Conservation (phyloP, 352 stramenopile genomes). For the Phytopythium sindhum region DNA sequence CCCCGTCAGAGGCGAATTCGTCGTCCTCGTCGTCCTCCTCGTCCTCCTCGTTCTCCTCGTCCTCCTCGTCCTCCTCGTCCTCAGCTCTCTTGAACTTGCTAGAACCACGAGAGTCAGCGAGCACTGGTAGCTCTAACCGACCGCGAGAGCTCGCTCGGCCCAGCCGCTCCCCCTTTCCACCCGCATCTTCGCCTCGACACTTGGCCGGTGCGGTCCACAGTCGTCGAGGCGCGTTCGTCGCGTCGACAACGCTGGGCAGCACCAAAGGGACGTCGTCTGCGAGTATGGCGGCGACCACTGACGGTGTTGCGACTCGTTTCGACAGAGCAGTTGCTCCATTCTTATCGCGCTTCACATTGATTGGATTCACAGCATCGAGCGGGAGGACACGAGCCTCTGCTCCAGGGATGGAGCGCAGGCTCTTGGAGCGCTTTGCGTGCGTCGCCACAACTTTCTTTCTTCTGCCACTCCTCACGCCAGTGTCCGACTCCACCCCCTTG, state of each 20-base stretch:
- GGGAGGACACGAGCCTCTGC: slow-evolving; percentile 14
- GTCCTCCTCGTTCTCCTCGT: slow-evolving; percentile 13
- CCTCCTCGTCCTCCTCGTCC: slow-evolving; percentile 12
- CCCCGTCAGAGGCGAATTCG: slow-evolving; percentile 12
- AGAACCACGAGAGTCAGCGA: background rate
- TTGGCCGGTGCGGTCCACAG: slow-evolving; percentile 20
- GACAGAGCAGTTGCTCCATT: slow-evolving; percentile 4
- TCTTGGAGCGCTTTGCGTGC: slow-evolving; percentile 7
- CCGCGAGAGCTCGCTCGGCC: slow-evolving; percentile 12
- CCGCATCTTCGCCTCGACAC: slow-evolving; percentile 10
- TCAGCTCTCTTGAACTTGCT: slow-evolving; percentile 6
- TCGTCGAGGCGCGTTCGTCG: slow-evolving; percentile 4
- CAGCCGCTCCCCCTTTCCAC: slow-evolving; percentile 7
- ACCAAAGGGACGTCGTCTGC: slow-evolving; percentile 7
- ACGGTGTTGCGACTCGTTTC: slow-evolving; percentile 5
- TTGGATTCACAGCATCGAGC: slow-evolving; percentile 11
- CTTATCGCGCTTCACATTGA: background rate
- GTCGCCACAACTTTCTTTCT: slow-evolving; percentile 1
- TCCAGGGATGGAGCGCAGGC: slow-evolving; percentile 3
- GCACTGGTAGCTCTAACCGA: slow-evolving; percentile 22
- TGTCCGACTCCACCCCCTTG: slow-evolving; percentile 5
- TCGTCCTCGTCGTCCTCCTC: slow-evolving; percentile 22
- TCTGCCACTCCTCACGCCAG: background rate
- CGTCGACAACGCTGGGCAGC: slow-evolving; percentile 19
- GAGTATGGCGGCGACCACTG: background rate